These are phyloP conservation scores for Leccinum insigne DNA, from an alignment of 1,284 basidiomycete species.

Conservation along the genomic window DNA sequence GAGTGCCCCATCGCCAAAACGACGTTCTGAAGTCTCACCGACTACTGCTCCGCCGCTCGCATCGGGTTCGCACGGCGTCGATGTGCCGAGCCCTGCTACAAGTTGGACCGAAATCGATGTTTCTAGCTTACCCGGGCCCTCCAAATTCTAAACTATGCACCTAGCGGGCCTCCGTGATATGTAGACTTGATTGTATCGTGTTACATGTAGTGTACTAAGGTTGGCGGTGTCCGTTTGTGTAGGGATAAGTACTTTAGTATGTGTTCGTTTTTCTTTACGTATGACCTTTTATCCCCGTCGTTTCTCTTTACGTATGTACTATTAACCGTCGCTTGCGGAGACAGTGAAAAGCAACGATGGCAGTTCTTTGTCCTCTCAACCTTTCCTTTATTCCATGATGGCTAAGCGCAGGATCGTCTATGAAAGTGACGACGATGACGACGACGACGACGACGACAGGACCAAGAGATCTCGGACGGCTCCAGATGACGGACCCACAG, in stretches of 20 bases:
- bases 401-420: background rate
- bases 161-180: background rate
- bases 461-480: background rate
- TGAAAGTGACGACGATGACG: background rate
- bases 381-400: background rate
- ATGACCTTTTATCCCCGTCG: background rate
- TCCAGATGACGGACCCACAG: background rate
- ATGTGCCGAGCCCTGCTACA: background rate
- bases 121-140: background rate
- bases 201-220: background rate
- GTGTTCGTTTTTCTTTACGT: background rate
- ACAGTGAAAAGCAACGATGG: background rate
- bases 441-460: background rate
- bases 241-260: too few relatives aligned
- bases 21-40: background rate
- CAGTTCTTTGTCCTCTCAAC: background rate
- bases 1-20: background rate
- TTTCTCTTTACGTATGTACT: background rate
- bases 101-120: background rate
- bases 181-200: background rate
- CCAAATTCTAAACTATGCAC: background rate
- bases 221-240: too few relatives aligned
- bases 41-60: background rate
- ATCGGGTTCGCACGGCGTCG: background rate
- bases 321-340: background rate